Base-by-base conservation (phyloP, 2,329 filamentous ascomycete genomes). In the Fusarium brachygibbosum region DNA sequence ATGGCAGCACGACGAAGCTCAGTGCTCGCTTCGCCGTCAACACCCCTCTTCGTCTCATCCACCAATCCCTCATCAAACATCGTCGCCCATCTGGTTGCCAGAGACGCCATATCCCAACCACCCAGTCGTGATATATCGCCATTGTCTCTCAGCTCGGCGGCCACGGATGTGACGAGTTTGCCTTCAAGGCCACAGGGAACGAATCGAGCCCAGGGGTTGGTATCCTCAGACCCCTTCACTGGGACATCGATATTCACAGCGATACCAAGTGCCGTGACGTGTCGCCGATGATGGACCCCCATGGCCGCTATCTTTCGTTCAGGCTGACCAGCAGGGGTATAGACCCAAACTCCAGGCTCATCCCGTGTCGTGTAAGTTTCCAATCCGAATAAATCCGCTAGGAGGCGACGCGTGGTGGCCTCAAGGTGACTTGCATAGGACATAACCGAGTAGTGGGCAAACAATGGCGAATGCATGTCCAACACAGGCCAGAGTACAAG, bases 401-500 rank as follows among this genome's bases (percentile, higher is more conserved):
- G 87, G 0, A 90, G 85, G 9, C 86, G 85, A 38, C 93, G 91
- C 1, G 97, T 90, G 0, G 88, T 89, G 63, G 89, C 85, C 78
- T 99, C 94, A 2, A 99, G 85, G 32, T 94, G 79, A 35, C 88
- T 86, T 8, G 97, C 91, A 80, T 97, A 97, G 65, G 87, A 88
- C 19, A 93, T 84, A 14, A 96, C 91, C 6, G 87, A 90, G 21
- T 96, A 83, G 45, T 76, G 82, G 0, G 82, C 81, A 69, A 93
- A 87, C 13, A 79, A 69, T 0, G 79, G 75, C 9, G 87, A 84
- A 56, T 88, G 88, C 58, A 98, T 85, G 78, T 97, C 93, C n/a
- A 97, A 78, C 51, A 98, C 88, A 5, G 95, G 93, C 83, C 97
- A 99, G n/a, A 94, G 88, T 35, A 98, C 92, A 49, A 97, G 82